These are phyloP conservation scores for Pythium aphanidermatum DNA, from an alignment of 352 stramenopile genomes.

Conservation along the genomic window DNA sequence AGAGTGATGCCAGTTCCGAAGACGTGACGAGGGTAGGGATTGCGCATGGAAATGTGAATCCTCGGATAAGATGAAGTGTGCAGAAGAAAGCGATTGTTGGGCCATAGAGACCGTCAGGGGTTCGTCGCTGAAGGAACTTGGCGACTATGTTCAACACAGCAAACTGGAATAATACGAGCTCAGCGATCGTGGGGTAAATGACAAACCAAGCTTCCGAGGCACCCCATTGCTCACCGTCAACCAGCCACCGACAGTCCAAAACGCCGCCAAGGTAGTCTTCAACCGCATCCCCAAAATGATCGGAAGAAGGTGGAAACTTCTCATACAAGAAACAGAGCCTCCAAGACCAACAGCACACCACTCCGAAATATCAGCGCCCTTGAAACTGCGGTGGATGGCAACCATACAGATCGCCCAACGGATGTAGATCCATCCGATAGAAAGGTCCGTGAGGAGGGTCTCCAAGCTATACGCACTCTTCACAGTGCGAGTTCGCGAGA, in stretches of 20 bases:
- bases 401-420: constrained; percentile 27
- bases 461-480: constrained; percentile 24
- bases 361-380: not conserved
- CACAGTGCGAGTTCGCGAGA: constrained; percentile 3
- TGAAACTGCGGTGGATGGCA: constrained; percentile 12
- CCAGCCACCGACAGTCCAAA: constrained; percentile 31
- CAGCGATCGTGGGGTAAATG: constrained; percentile 33
- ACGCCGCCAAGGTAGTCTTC: constrained; percentile 31
- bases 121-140: constrained; percentile 30
- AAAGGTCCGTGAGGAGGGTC: constrained; percentile 26
- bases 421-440: constrained; percentile 19
- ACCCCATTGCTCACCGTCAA: constrained; percentile 34
- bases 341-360: constrained; percentile 34
- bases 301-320: constrained; percentile 33
- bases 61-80: constrained; percentile 27
- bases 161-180: constrained; percentile 35
- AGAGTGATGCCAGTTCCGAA: constrained; percentile 22
- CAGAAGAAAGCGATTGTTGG: constrained; percentile 32
- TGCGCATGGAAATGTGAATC: constrained; percentile 11
- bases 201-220: constrained; percentile 38
- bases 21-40: constrained; percentile 20
- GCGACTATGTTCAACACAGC: constrained; percentile 40
- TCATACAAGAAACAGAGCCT: constrained; percentile 26
- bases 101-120: constrained; percentile 26
- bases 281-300: constrained; percentile 31